These are phyloP conservation scores for Rhynchosporium secalis DNA, from an alignment of 2,329 filamentous ascomycete genomes.

Conservation along the genomic window DNA sequence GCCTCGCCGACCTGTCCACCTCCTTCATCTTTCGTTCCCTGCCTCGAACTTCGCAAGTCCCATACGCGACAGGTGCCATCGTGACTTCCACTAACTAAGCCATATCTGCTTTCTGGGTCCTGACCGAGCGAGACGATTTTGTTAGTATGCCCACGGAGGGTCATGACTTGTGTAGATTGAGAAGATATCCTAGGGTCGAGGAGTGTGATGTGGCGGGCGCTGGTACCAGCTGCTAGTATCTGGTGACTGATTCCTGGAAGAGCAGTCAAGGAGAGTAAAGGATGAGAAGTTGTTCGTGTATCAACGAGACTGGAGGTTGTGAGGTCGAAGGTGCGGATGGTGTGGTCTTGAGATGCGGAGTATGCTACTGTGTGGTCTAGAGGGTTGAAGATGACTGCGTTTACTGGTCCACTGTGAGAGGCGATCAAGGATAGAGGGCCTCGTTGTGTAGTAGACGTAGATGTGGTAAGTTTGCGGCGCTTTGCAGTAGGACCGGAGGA, in stretches of 20 bases:
- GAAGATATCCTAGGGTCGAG: constrained; percentile 84
- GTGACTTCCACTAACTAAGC: constrained; percentile 85
- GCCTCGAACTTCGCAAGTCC: constrained; percentile 77
- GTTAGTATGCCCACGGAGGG: constrained; percentile 87
- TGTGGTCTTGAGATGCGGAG: constrained; percentile 88
- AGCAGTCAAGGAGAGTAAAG: constrained; percentile 76
- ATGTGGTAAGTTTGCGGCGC: constrained; percentile 67
- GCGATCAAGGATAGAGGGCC: constrained; percentile 75
- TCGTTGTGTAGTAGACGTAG: constrained; percentile 58
- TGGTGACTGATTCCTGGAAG: constrained; percentile 58
- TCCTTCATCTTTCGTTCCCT: constrained; percentile 58
- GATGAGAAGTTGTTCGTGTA: constrained; percentile 79
- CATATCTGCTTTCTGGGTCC: constrained; percentile 66
- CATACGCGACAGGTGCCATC: constrained; percentile 92
- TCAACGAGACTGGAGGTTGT: constrained; percentile 77
- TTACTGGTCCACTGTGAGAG: constrained; percentile 70
- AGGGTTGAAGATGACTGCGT: constrained; percentile 81
- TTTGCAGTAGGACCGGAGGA: constrained; percentile 70
- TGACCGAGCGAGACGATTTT: constrained; percentile 55
- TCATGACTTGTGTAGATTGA: constrained; percentile 78
- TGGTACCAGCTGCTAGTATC: constrained; percentile 72
- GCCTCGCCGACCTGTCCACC: constrained; percentile 65
- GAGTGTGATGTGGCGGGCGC: constrained; percentile 85
- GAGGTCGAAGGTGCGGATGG: constrained; percentile 86
- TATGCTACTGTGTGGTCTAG: constrained; percentile 86